Conservation (phyloP, 2,329 filamentous ascomycete genomes). For the Eutypella sp. region DNA sequence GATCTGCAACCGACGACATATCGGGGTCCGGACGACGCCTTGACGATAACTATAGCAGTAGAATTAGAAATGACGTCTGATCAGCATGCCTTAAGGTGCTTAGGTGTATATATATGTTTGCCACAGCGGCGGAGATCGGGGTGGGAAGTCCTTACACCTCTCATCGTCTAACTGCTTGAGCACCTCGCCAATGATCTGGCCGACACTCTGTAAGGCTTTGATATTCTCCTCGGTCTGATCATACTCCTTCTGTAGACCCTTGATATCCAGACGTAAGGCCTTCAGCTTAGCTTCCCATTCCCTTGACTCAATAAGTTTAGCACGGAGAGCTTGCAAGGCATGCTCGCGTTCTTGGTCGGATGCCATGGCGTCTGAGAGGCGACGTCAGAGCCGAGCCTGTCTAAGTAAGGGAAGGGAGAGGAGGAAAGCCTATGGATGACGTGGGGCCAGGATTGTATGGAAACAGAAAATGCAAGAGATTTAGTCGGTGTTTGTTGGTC, state of each 20-base stretch:
- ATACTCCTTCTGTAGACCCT: slow-evolving; percentile 89
- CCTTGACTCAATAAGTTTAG: slow-evolving; percentile 84
- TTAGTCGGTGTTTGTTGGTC: background rate
- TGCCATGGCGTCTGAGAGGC: slow-evolving; percentile 33
- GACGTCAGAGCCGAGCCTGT: slow-evolving; percentile 3
- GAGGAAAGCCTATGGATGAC: background rate
- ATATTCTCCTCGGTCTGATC: slow-evolving; percentile 99
- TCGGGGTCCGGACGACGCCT: slow-evolving; percentile 92
- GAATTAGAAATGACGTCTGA: no score
- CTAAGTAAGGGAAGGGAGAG: slow-evolving; percentile 2
- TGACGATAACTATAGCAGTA: slow-evolving; percentile 75
- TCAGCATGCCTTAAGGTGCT: background rate
- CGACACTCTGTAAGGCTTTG: slow-evolving; percentile 97
- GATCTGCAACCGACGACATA: slow-evolving; percentile 98
- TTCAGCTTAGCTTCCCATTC: slow-evolving; percentile 99
- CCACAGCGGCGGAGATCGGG: background rate
- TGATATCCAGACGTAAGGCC: slow-evolving; percentile 88
- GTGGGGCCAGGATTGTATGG: background rate
- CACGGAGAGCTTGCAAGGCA: slow-evolving; percentile 73
- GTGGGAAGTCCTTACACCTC: slow-evolving; percentile 68
- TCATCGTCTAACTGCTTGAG: slow-evolving; percentile 98
- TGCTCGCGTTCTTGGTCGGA: slow-evolving; percentile 58
- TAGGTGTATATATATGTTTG: no score
- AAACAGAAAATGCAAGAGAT: background rate
- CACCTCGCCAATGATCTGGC: slow-evolving; percentile 98